Base-by-base conservation (phyloP, 2,329 filamentous ascomycete species). In the Phoma sp. region DNA sequence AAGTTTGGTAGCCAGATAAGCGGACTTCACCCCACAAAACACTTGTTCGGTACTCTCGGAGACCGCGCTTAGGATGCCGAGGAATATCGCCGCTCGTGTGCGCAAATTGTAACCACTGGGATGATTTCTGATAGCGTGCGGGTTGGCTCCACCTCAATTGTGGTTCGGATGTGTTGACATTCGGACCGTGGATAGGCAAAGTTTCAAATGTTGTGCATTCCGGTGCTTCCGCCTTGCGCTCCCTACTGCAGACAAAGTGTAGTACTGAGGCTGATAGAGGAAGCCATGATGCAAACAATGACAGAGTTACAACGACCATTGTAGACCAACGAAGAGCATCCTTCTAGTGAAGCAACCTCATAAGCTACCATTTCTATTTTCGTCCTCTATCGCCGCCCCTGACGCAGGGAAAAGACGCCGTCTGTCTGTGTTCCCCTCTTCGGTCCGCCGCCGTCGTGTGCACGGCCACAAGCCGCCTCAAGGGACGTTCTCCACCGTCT, bases 381-480 rank as follows among this genome's bases (percentile, higher is more conserved):
- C 41, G 36, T 36, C 31, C 19, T 19, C 45, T 22, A 43, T 46
- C 46, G 52, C 40, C 36, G 8, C 36, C 27, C 46, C 40, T 43
- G 32, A 51, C 47, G 53, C 53, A 56, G 53, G 47, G 48, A 37
- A 37, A 40, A 21, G 47, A 43, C 54, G 48, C 48, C 54, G 48
- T 44, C 51, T 43, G 37, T 41, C 24, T 51, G 37, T 15, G 41
- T 43, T 47, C 36, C 45, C 36, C 36, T 51, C 41, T 43, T 43
- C 37, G 43, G 37, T 50, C 36, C 47, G 37, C 39, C 43, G 37
- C 52, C 52, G 37, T 36, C 52, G 37, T 36, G 17, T 35, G 46
- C 52, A 55, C 52, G 52, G 52, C 52, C 53, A 51, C 43, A 41
- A 35, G 39, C 45, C 39, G 35, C 25, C 32, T 22, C 50, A 33